Conservation (phyloP, 805 yeast species). For the Hermanozyma aechmeae region DNA sequence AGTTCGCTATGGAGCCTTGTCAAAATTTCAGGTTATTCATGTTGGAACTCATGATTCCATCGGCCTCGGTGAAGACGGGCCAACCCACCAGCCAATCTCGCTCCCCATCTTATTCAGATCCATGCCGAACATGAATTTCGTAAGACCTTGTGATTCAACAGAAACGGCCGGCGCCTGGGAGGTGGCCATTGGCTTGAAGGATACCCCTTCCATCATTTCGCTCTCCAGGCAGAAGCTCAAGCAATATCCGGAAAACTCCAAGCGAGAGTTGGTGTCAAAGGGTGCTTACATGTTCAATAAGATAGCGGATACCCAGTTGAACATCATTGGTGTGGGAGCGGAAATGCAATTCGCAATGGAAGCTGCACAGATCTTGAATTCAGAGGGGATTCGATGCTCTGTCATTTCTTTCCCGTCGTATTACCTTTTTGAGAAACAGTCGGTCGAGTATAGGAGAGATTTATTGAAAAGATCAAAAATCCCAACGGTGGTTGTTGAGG, state of each 20-base stretch:
- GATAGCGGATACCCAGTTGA: no score
- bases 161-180: slow-evolving; percentile 42
- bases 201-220: slow-evolving; percentile 13
- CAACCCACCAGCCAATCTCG: slow-evolving; percentile 50
- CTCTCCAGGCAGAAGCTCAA: slow-evolving; percentile 18
- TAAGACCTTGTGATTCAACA: slow-evolving; percentile 47
- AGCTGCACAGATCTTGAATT: slow-evolving; percentile 11
- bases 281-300: slow-evolving; percentile 20
- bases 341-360: no score
- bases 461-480: slow-evolving; percentile 14
- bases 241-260: slow-evolving; percentile 14
- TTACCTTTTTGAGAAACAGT: slow-evolving; percentile 18
- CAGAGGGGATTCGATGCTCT: slow-evolving; percentile 14
- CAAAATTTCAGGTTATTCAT: slow-evolving; percentile 37
- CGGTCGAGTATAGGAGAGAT: slow-evolving; percentile 14
- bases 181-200: slow-evolving; percentile 13
- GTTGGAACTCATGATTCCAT: slow-evolving; percentile 51
- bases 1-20: slow-evolving; percentile 39
- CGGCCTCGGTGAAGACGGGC: slow-evolving; percentile 52
- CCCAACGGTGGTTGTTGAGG: slow-evolving; percentile 23
- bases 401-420: slow-evolving; percentile 23
- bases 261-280: slow-evolving; percentile 9
- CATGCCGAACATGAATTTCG: slow-evolving; percentile 38
- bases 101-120: slow-evolving; percentile 43
- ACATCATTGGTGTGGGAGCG: no score